Percentiles rank a stretch among this genome's conserved stretches.
These are phyloP conservation scores for Saccharomycopsis hybrid DNA, from an alignment of 1,139 yeast genomes.

Conservation along the genomic window DNA sequence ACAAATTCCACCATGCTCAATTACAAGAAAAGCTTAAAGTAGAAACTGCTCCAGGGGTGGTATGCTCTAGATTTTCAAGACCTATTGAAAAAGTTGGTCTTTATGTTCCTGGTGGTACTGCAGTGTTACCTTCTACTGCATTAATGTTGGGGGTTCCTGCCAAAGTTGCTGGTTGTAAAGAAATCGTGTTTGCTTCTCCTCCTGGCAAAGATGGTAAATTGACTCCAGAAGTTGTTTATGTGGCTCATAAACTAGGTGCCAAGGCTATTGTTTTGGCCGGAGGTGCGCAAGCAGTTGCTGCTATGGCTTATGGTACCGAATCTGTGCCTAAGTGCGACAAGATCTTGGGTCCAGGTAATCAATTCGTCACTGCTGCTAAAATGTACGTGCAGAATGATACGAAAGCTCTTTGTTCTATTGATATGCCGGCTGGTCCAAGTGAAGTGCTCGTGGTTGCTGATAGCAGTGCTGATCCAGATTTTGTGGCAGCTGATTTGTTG, in stretches of 20 bases:
- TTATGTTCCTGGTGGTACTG: conserved; percentile 98
- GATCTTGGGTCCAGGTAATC: conserved; percentile 98
- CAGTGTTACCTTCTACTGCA: conserved; percentile 95
- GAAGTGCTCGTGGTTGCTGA: conserved; percentile 95
- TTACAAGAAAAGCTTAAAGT: conserved; percentile 67
- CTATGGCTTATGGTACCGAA: conserved; percentile 97
- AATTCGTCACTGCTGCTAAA: conserved; percentile 98
- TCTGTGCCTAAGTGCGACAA: conserved; percentile 90
- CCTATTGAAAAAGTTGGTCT: conserved; percentile 93
- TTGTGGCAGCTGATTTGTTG: conserved; percentile 88
- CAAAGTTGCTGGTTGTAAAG: conserved; percentile 92
- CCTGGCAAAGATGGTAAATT: conserved; percentile 89
- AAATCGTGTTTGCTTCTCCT: conserved; percentile 95
- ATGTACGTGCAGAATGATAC: conserved; percentile 97
- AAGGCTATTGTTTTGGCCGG: conserved; percentile 88
- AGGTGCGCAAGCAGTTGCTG: conserved; percentile 98
- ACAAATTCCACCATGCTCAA: conserved; percentile 92
- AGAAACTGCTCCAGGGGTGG: conserved; percentile 91
- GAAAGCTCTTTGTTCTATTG: conserved; percentile 89
- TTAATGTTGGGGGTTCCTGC: conserved; percentile 99
- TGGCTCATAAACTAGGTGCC: conserved; percentile 94
- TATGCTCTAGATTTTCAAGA: conserved; percentile 89
- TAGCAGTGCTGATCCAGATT: conserved; percentile 79
- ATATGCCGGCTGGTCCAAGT: conserved; percentile 99
- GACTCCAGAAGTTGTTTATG: conserved; percentile 96